Percentiles rank a stretch among this genome's conserved stretches.
Evolutionary conservation across 2,329 filamentous ascomycete species (phyloP).

Genomic region (Botryotinia narcissicola): DNA sequence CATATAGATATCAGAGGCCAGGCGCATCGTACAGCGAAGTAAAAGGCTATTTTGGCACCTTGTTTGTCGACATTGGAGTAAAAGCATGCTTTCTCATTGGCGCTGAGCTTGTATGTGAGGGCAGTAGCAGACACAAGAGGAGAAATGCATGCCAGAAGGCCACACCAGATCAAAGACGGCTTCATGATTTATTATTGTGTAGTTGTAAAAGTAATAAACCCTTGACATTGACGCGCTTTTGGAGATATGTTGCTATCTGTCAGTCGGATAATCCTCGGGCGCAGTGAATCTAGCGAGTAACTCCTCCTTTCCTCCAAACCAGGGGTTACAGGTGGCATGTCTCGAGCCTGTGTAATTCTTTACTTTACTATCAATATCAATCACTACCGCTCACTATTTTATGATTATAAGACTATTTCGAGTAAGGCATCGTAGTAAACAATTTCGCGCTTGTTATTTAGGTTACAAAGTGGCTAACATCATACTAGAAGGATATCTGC

Average conservation of each 20-base stretch:
- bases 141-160: conserved; percentile 69
- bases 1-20: neutral
- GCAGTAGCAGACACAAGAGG: conserved; percentile 80
- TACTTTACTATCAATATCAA: neutral
- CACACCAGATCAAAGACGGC: conserved; percentile 57
- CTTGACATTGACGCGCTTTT: conserved; percentile 6
- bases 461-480: conserved; percentile 10
- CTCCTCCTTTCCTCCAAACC: neutral
- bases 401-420: neutral
- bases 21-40: conserved; percentile 77
- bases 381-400: neutral
- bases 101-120: conserved; percentile 85
- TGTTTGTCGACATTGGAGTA: conserved; percentile 74
- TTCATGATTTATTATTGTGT: conserved; percentile 54
- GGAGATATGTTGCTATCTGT: conserved; percentile 18
- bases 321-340: neutral
- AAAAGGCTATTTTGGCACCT: conserved; percentile 91
- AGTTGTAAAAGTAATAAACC: conserved; percentile 2
- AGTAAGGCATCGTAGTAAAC: neutral
- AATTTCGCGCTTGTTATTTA: neutral
- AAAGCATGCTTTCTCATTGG: conserved; percentile 96
- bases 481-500: conserved; percentile 15
- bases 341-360: neutral
- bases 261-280: conserved; percentile 15
- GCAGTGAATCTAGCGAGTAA: neutral